phyloP scores from a whole-genome alignment of 2,329 filamentous ascomycete genomes.

The Epichloe baconii region DNA sequence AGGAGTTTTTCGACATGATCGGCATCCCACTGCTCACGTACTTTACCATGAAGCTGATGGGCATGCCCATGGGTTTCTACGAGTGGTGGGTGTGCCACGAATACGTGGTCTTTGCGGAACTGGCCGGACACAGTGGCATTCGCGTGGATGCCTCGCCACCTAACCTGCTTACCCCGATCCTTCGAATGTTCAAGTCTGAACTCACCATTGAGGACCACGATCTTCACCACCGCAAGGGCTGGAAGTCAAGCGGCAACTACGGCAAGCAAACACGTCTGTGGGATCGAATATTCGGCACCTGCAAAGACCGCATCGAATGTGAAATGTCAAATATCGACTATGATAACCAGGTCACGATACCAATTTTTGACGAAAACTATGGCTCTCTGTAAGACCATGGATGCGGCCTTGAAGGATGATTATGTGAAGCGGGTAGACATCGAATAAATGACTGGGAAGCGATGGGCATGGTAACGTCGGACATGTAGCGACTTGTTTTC shows the following conservation, averaged over 20 bases:
- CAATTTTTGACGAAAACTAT: no score
- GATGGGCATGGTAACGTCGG: no score
- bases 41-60: conserved; percentile 5
- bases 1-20: conserved; percentile 5
- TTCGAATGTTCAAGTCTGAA: not conserved
- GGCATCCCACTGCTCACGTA: conserved; percentile 4
- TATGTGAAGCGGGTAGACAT: no score
- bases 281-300: conserved; percentile 5
- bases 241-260: conserved; percentile 5
- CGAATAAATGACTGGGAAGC: no score
- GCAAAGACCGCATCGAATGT: conserved; percentile 3
- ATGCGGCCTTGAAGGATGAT: no score
- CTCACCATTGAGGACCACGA: conserved; percentile 6
- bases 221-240: conserved; percentile 5
- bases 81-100: conserved; percentile 7
- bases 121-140: conserved; percentile 5
- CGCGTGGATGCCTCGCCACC: conserved; percentile 1
- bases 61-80: conserved; percentile 6
- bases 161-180: conserved; percentile 1
- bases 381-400: no score
- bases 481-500: no score
- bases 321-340: no score
- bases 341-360: no score
- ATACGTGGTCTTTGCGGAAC: conserved; percentile 5
- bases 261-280: conserved; percentile 6